These are phyloP conservation scores for Syncephalastrum racemosum DNA, from an alignment of 371 early-diverging fungal species.

Conservation along the genomic window DNA sequence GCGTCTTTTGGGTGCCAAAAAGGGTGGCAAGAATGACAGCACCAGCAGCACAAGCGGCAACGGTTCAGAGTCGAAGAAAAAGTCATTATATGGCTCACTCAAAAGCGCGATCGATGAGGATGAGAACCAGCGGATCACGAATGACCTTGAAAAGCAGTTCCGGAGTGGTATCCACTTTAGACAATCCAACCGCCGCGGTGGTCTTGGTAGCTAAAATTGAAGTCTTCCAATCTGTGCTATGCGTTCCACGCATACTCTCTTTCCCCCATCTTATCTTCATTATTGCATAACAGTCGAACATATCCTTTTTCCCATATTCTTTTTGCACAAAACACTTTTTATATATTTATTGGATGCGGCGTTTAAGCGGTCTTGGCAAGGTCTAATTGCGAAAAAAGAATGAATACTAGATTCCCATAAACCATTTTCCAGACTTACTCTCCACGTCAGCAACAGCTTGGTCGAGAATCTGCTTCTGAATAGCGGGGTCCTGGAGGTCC, in stretches of 20 bases:
- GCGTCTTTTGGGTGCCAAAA: conserved; percentile 48
- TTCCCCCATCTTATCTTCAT: too few relatives aligned
- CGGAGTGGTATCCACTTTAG: conserved; percentile 43
- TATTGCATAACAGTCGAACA: too few relatives aligned
- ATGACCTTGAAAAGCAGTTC: conserved; percentile 47
- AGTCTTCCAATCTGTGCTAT: too few relatives aligned
- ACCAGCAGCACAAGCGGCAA: conserved; percentile 11
- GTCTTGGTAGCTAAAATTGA: conserved; percentile 30
- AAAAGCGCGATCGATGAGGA: conserved; percentile 49
- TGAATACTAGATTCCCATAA: background rate
- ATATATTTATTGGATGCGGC: too few relatives aligned
- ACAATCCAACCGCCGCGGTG: conserved; percentile 45
- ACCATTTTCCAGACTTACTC: conserved; percentile 30
- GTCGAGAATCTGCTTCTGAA: conserved; percentile 60
- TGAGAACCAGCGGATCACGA: conserved; percentile 32
- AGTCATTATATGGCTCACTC: conserved; percentile 35
- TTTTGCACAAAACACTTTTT: too few relatives aligned
- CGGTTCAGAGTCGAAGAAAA: conserved; percentile 15
- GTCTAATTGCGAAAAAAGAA: conserved; percentile 7
- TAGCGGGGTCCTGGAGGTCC: conserved; percentile 79
- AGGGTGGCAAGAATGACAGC: conserved; percentile 10
- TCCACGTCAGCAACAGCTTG: conserved; percentile 57
- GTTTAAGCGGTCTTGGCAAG: conserved; percentile 21
- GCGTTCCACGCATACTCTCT: too few relatives aligned
- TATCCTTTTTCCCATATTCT: too few relatives aligned